Conservation (phyloP, 2,329 filamentous ascomycete species). For the Didymellaceae sp. region DNA sequence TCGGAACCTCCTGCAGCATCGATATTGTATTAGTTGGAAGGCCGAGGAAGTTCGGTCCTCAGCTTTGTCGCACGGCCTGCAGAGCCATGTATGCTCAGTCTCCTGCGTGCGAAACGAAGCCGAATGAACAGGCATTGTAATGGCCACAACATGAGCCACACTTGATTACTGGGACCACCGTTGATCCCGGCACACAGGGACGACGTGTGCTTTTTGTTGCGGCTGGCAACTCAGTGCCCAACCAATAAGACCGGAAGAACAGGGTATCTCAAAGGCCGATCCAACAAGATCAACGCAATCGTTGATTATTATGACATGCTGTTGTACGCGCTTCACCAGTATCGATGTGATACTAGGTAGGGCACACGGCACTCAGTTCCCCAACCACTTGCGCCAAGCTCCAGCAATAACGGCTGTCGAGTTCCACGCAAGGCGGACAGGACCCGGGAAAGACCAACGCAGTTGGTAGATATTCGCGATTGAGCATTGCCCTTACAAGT, state of each 20-base stretch:
- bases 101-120: constrained; percentile 21
- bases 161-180: constrained; percentile 45
- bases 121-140: constrained; percentile 27
- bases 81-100: constrained; percentile 2
- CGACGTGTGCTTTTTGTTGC: constrained; percentile 27
- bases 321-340: constrained; percentile 9
- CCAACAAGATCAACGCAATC: constrained; percentile 14
- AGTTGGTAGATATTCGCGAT: constrained; percentile 19
- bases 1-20: constrained; percentile 23
- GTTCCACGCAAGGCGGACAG: not conserved
- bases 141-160: constrained; percentile 45
- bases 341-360: not conserved
- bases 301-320: constrained; percentile 24
- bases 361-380: not conserved
- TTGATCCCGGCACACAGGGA: constrained; percentile 45
- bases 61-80: constrained; percentile 17
- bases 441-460: not conserved
- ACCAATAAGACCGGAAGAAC: constrained; percentile 5
- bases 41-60: constrained; percentile 19
- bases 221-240: constrained; percentile 34
- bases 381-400: not conserved
- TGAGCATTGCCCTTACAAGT: constrained; percentile 9
- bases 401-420: constrained; percentile 9
- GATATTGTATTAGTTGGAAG: constrained; percentile 16
- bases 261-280: not conserved